Evolutionary conservation across 108 stramenopile species (phyloP).

Genomic region (Skeletonema costatum): DNA sequence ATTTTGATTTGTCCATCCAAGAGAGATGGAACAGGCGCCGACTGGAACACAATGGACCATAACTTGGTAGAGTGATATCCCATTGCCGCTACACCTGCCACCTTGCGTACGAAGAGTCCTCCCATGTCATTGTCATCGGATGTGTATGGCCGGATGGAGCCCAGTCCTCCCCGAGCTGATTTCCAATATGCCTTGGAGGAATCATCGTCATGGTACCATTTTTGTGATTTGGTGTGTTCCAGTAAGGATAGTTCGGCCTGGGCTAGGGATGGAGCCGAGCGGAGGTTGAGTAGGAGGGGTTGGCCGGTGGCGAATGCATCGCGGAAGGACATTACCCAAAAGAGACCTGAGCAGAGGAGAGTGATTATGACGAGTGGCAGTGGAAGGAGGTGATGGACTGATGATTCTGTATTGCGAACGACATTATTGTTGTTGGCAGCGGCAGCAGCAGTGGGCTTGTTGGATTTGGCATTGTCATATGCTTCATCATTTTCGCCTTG

Average conservation of each 20-base stretch:
- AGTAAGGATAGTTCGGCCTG: constrained; percentile 3
- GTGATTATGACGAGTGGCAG: constrained; percentile 62
- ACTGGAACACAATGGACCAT: constrained; percentile 75
- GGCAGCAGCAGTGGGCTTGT: background rate
- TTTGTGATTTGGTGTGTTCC: constrained; percentile 80
- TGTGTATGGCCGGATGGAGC: constrained; percentile 66
- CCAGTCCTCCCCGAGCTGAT: constrained; percentile 83
- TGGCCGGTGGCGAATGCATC: constrained; percentile 85
- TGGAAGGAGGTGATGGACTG: constrained; percentile 73
- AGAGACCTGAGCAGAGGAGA: constrained; percentile 78
- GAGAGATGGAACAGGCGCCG: constrained; percentile 14
- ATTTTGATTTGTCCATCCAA: background rate
- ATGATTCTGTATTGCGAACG: background rate
- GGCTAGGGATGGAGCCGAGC: background rate
- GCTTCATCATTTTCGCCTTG: constrained; percentile 2
- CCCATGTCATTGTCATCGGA: constrained; percentile 93
- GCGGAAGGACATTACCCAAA: constrained; percentile 73
- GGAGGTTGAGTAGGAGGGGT: constrained; percentile 58
- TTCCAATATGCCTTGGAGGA: constrained; percentile 70
- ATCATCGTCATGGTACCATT: constrained; percentile 66
- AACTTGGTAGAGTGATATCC: constrained; percentile 83
- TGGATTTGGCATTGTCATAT: constrained; percentile 19
- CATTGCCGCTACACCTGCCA: constrained; percentile 73
- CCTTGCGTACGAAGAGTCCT: constrained; percentile 81
- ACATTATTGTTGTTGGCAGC: background rate